These are phyloP conservation scores for Hortiboletus flavorubellus DNA, from an alignment of 768 basidiomycete species.

Conservation along the genomic window DNA sequence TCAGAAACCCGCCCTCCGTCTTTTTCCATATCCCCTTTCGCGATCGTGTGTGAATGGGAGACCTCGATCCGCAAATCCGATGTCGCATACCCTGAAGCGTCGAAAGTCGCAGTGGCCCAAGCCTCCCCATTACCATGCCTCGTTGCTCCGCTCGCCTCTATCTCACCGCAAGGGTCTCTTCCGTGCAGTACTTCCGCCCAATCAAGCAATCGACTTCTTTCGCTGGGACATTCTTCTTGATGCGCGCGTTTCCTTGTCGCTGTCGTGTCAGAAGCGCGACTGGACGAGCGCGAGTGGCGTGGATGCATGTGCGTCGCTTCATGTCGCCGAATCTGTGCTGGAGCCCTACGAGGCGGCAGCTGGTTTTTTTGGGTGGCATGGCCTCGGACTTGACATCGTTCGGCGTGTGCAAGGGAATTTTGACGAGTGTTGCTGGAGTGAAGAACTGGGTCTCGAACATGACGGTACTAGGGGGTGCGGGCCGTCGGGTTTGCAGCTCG, in stretches of 20 bases:
- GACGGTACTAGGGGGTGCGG: not conserved
- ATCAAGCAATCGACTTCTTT: slow-evolving; percentile 26
- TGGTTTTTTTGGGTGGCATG: slow-evolving; percentile 30
- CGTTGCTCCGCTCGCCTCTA: slow-evolving; percentile 25
- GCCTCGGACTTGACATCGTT: slow-evolving; percentile 17
- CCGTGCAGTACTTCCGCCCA: slow-evolving; percentile 17
- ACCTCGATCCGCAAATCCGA: slow-evolving; percentile 9
- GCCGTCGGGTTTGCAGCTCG: slow-evolving; percentile 4
- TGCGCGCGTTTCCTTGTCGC: not conserved
- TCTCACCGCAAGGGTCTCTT: slow-evolving; percentile 27
- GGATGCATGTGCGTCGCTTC: not conserved
- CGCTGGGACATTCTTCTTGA: slow-evolving; percentile 18
- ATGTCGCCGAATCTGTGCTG: slow-evolving; percentile 21
- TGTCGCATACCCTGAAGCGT: slow-evolving; percentile 6
- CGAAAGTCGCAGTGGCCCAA: slow-evolving; percentile 22
- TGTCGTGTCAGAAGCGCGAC: not conserved
- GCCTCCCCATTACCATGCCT: slow-evolving; percentile 28
- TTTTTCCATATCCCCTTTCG: not conserved
- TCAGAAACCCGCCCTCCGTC: not conserved
- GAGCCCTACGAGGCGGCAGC: slow-evolving; percentile 27
- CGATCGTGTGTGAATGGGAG: not conserved
- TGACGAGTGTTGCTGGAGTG: not conserved
- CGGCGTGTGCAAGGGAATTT: not conserved
- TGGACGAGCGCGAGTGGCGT: not conserved
- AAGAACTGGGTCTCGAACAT: not conserved